phyloP scores from a whole-genome alignment of 768 basidiomycete species.

The Lentinula lateritia region DNA sequence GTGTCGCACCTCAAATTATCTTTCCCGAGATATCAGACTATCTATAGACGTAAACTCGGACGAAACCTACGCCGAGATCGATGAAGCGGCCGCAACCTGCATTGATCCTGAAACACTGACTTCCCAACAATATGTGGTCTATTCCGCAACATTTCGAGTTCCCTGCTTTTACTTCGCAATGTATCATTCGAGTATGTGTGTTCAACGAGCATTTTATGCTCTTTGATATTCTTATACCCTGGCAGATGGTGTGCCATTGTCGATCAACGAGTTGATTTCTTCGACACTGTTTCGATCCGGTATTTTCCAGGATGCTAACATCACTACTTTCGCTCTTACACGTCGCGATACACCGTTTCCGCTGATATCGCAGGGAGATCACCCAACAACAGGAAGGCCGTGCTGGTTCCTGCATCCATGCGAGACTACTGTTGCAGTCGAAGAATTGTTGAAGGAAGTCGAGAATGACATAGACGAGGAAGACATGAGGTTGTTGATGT shows the following conservation, averaged over 20 bases:
- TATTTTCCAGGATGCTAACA: constrained; percentile 35
- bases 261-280: constrained; percentile 47
- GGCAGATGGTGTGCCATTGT: constrained; percentile 61
- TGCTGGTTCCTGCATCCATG: constrained; percentile 91
- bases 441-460: constrained; percentile 57
- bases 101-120: constrained; percentile 27
- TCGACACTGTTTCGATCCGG: constrained; percentile 56
- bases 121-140: constrained; percentile 64
- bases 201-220: neutral
- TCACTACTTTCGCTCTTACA: constrained; percentile 51
- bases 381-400: constrained; percentile 67
- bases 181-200: constrained; percentile 59
- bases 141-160: constrained; percentile 74
- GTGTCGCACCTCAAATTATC: constrained; percentile 28
- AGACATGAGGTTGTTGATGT: constrained; percentile 30
- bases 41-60: constrained; percentile 11
- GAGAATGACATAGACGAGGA: constrained; percentile 23
- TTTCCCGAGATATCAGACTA: constrained; percentile 7
- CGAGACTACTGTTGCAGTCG: constrained; percentile 59
- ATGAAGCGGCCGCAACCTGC: constrained; percentile 30
- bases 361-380: constrained; percentile 81
- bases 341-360: constrained; percentile 55
- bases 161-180: constrained; percentile 82
- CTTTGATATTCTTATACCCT: neutral
- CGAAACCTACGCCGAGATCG: constrained; percentile 23